Evolutionary conservation across 2,329 filamentous ascomycete genomes (phyloP).

Genomic region (Geoglossum cookeanum): DNA sequence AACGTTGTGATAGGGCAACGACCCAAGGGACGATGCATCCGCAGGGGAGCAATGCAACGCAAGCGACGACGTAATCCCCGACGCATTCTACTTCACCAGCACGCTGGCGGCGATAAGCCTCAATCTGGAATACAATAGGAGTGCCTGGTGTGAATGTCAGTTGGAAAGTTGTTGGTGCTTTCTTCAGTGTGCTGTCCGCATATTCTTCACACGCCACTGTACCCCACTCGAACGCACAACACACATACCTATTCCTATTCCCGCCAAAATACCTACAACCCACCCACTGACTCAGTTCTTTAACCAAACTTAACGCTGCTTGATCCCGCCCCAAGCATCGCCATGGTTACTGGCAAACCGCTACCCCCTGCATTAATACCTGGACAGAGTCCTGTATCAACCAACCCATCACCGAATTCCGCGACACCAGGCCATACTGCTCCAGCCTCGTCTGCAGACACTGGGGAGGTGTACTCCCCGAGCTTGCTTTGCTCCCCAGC

Average conservation of each 20-base stretch:
- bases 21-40: not conserved
- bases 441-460: not conserved
- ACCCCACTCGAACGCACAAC: not conserved
- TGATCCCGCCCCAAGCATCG: not conserved
- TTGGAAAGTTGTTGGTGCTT: not conserved
- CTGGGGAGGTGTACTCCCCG: not conserved
- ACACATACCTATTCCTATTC: not conserved
- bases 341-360: not conserved
- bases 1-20: not conserved
- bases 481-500: not conserved
- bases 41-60: not conserved
- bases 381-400: not conserved
- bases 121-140: not conserved
- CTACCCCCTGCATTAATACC: not conserved
- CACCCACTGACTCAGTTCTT: not conserved
- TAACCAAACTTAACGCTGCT: not conserved
- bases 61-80: constrained; percentile 1
- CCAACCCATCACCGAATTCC: constrained; percentile 4
- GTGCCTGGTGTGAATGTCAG: not conserved
- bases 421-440: not conserved
- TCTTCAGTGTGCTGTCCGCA: not conserved
- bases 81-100: not conserved
- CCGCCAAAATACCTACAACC: not conserved
- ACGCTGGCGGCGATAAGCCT: not conserved
- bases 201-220: not conserved